A percentile compares a stretch with the other conserved stretches of the same genome.
Evolutionary conservation across 352 stramenopile genomes (phyloP).

Genomic region (Phytopythium chamaehyphon): DNA sequence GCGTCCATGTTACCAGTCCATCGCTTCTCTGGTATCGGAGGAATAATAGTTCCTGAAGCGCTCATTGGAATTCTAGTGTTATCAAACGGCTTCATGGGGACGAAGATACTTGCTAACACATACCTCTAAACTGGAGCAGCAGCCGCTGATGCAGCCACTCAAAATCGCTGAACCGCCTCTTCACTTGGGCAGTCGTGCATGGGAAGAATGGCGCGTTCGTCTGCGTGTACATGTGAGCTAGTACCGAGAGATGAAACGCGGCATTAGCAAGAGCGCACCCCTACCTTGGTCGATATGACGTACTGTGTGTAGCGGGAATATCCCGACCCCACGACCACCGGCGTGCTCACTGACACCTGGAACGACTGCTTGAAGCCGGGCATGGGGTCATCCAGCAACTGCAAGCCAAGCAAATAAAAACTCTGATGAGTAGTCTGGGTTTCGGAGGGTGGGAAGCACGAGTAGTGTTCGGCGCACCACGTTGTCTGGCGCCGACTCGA

Average conservation of each 20-base stretch:
- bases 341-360: constrained; percentile 70
- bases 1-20: constrained; percentile 89
- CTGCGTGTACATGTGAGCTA: constrained; percentile 14
- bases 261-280: background rate
- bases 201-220: constrained; percentile 67
- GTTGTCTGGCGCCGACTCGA: constrained; percentile 76
- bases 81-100: no score
- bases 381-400: constrained; percentile 49
- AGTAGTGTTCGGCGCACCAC: no score
- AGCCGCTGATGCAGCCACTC: constrained; percentile 87
- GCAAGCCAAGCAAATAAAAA: background rate
- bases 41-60: constrained; percentile 78
- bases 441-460: no score
- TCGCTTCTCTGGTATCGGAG: constrained; percentile 82
- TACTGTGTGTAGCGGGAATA: constrained; percentile 88
- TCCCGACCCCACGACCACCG: constrained; percentile 69
- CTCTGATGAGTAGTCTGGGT: no score
- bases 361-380: constrained; percentile 60
- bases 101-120: background rate
- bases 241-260: background rate
- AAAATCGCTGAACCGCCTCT: constrained; percentile 87
- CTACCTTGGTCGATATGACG: constrained; percentile 81
- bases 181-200: constrained; percentile 68
- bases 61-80: no score
- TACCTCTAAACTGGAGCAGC: constrained; percentile 72